Percentiles rank a stretch among this genome's conserved stretches.
phyloP scores from a whole-genome alignment of 495 filamentous ascomycete species.

The Aspergillus incahuasiensis region DNA sequence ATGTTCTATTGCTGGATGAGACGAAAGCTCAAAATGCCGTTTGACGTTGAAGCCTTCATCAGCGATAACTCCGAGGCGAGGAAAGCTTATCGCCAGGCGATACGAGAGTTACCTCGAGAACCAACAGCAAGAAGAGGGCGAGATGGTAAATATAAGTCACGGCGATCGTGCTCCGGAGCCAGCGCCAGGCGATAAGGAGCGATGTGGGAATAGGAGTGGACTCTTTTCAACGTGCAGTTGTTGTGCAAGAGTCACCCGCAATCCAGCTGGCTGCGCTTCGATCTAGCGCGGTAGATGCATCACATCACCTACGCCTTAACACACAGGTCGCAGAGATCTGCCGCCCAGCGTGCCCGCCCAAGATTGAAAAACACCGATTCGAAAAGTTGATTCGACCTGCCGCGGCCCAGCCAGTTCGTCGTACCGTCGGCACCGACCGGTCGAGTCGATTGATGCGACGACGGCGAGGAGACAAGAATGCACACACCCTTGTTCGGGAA shows the following conservation, averaged over 20 bases:
- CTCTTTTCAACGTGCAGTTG: conserved; percentile 24
- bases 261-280: conserved; percentile 15
- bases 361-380: conserved; percentile 10
- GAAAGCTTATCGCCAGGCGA: not conserved
- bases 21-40: not conserved
- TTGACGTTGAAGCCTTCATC: not conserved
- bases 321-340: conserved; percentile 23
- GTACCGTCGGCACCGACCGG: conserved; percentile 13
- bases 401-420: conserved; percentile 3
- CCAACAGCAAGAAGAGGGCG: not conserved
- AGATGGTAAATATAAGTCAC: conserved; percentile 2
- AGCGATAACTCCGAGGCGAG: not conserved
- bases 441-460: conserved; percentile 11
- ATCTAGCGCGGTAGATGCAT: conserved; percentile 25
- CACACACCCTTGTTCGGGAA: conserved; percentile 14
- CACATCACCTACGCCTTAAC: conserved; percentile 27
- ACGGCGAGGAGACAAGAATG: conserved; percentile 10
- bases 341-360: conserved; percentile 14
- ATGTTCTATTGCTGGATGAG: not conserved
- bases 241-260: conserved; percentile 15
- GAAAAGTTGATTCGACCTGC: conserved; percentile 12
- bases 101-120: not conserved
- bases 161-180: not conserved
- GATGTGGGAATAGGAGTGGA: conserved; percentile 13
- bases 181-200: not conserved